Conservation (phyloP, 192 early-diverging fungal genomes). For the Mortierella claussenii region DNA sequence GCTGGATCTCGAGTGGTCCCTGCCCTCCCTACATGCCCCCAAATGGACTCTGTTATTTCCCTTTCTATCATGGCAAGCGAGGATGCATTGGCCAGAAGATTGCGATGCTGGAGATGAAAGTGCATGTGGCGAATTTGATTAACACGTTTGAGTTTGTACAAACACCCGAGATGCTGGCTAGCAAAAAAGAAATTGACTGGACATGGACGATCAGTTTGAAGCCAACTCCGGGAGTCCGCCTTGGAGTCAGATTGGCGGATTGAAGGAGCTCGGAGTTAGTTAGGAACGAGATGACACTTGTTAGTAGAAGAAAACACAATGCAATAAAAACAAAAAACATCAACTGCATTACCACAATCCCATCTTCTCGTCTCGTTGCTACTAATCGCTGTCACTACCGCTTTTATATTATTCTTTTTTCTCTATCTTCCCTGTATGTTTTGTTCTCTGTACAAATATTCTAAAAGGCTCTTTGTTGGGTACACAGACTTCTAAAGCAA, state of each 20-base stretch:
- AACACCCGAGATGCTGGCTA: constrained; percentile 52
- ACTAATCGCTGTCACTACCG: too few species aligned
- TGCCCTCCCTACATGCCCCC: constrained; percentile 38
- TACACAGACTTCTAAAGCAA: too few species aligned
- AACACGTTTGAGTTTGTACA: constrained; percentile 56
- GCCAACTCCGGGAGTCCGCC: constrained; percentile 21
- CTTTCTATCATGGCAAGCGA: constrained; percentile 62
- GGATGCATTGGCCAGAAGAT: constrained; percentile 66
- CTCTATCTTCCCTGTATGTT: too few species aligned
- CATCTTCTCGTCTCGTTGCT: too few species aligned
- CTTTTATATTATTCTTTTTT: too few species aligned
- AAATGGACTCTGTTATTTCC: constrained; percentile 51
- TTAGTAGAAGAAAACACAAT: too few species aligned
- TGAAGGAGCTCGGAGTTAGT: not conserved
- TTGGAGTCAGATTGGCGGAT: constrained; percentile 33
- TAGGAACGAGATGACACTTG: too few species aligned
- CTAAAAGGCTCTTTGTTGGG: too few species aligned
- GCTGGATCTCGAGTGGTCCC: constrained; percentile 34
- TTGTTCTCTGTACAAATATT: too few species aligned
- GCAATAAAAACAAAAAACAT: too few species aligned
- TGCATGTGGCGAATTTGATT: constrained; percentile 58
- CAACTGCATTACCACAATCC: too few species aligned
- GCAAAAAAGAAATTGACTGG: constrained; percentile 22
- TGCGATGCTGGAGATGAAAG: constrained; percentile 67
- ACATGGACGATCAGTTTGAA: constrained; percentile 43